Base-by-base conservation (phyloP, 2,329 filamentous ascomycete genomes). In the Exophiala sp. region DNA sequence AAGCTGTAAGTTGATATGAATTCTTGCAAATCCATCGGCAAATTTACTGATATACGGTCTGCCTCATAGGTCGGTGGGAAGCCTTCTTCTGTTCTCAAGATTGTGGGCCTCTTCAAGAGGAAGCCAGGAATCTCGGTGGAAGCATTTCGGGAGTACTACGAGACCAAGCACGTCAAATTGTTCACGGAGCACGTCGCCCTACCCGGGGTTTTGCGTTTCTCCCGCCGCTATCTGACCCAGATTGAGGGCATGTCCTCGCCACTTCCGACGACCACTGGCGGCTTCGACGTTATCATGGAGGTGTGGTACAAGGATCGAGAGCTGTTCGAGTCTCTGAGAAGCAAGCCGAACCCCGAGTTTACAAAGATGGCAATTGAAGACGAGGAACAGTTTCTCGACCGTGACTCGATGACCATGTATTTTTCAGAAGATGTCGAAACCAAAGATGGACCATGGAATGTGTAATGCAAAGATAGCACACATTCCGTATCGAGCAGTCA, bases 211-310 rank as follows among this genome's bases (percentile, higher is more conserved):
- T 43, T 49, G 45, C 51, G 51, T n/a, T 54, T 38, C 39, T 42
- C 45, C 42, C 51, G 51, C 45, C 51, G 51, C 45, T 54, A 54
- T 32, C 45, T 54, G 16, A 54, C 51, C 11, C 51, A 48, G 18
- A 54, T 54, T 44, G 45, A 54, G n/a, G 51, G 51, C 8, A 48
- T 54, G 45, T 42, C 45, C n/a, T 54, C 51, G 20, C 44, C 45
- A 20, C 45, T 49, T 21, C 35, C 51, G n/a, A 54, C 51, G n/a
- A 49, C 45, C 21, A 49, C 44, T 29, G 44, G 45, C 24, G 51
- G 51, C 44, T 54, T 34, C 18, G 51, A 54, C 34, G 51, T 54
- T 35, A 54, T 54, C 45, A 54, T 54, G 51, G 51, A 54, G 36
- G 51, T 54, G 36, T 54, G 51, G 51, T 54, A 49, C 45, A 49